phyloP scores from a whole-genome alignment of 352 stramenopile genomes.

The Elongisporangium senticosum region DNA sequence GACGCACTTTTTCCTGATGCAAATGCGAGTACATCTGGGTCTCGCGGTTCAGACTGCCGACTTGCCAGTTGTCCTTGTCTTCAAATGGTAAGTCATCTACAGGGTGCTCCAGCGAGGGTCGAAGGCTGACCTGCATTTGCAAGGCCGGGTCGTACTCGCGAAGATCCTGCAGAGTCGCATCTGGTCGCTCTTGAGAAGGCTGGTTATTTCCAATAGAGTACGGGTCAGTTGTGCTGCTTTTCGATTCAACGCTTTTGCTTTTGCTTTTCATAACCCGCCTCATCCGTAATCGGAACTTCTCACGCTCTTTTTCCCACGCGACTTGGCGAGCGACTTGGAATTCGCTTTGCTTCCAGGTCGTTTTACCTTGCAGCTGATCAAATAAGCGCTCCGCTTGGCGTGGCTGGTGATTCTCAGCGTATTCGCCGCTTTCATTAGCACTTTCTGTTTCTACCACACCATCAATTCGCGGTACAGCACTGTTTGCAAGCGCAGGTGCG shows the following conservation, averaged over 20 bases:
- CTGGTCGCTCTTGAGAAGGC: constrained; percentile 1
- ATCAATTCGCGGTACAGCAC: not conserved
- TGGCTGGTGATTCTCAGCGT: not conserved
- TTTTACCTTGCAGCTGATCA: constrained; percentile 54
- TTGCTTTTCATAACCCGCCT: constrained; percentile 60
- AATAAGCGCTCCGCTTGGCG: constrained; percentile 44
- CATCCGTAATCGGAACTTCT: constrained; percentile 72
- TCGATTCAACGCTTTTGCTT: constrained; percentile 6
- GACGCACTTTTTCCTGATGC: constrained; percentile 58
- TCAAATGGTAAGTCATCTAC: constrained; percentile 47
- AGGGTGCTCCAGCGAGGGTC: constrained; percentile 36
- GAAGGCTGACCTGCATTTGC: constrained; percentile 14
- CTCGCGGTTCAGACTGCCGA: constrained; percentile 69
- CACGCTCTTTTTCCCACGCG: constrained; percentile 58
- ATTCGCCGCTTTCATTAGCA: not conserved
- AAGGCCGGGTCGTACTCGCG: not conserved
- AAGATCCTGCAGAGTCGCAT: not conserved
- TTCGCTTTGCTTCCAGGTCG: constrained; percentile 73
- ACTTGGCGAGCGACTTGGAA: constrained; percentile 55
- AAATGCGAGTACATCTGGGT: constrained; percentile 72
- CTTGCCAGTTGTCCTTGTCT: constrained; percentile 79
- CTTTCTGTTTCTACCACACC: not conserved
- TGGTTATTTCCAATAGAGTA: constrained; percentile 11
- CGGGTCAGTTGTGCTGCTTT: constrained; percentile 5
- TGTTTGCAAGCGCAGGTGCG: constrained; percentile 16